Percentiles rank a stretch among this genome's conserved stretches.
phyloP scores from a whole-genome alignment of 31 red algal species.

The Odonthalia washingtoniensis region DNA sequence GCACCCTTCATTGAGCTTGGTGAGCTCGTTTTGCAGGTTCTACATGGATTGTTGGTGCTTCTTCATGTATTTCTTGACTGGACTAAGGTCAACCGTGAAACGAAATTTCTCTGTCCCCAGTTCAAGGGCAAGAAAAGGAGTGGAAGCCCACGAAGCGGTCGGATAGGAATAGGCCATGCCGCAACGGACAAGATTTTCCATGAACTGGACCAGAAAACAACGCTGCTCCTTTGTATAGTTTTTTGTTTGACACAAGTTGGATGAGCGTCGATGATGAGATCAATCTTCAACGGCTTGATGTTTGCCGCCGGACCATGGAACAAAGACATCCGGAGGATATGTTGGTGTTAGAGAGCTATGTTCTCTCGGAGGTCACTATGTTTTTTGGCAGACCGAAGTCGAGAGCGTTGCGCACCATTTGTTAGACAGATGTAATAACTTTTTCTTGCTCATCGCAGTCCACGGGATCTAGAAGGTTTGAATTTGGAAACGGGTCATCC shows the following conservation, averaged over 20 bases:
- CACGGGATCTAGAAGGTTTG: not conserved
- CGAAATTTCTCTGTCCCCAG: not conserved
- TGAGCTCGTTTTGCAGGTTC: not conserved
- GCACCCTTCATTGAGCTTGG: not conserved
- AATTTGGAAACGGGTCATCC: not conserved
- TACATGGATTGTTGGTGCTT: not conserved
- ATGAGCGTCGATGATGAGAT: not conserved
- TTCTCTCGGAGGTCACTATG: not conserved
- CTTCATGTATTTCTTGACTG: not conserved
- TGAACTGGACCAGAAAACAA: not conserved
- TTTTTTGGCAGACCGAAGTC: not conserved
- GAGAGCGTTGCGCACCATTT: not conserved
- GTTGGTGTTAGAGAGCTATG: not conserved
- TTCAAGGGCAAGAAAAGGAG: not conserved
- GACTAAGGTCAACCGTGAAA: not conserved
- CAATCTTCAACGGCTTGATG: not conserved
- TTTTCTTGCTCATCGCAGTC: not conserved
- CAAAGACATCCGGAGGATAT: not conserved
- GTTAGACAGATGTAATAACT: not conserved
- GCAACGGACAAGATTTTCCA: not conserved
- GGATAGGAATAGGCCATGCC: conserved; percentile 12
- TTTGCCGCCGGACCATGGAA: not conserved
- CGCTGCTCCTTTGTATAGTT: not conserved
- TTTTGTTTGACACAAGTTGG: not conserved
- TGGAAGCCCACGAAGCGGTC: not conserved